Evolutionary conservation across 345 rosid genomes (phyloP), one percentile per base, ranked within the genome.

Genomic region (Moricandia arvensis): DNA sequence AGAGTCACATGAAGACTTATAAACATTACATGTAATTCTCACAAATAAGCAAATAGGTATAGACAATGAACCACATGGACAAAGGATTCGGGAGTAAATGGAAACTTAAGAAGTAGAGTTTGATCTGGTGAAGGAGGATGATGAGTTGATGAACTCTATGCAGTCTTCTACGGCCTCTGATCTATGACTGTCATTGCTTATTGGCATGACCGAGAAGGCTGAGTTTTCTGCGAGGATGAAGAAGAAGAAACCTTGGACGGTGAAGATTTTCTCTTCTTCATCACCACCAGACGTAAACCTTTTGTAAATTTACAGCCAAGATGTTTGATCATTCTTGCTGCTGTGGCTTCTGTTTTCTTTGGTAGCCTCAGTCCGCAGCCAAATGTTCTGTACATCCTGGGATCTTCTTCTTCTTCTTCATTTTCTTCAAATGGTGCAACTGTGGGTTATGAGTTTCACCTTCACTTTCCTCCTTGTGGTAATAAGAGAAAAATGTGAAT

Each of bases 101-200:
- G 65, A 59, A 49, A 72, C 49, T 78, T 35, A 78, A 60, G 59
- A 59, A 29, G 78, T 76, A 62, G 94, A 84, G 43, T 80, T 84
- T 34, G 91, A 89, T 81, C 90, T 79, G 9, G 91, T 81, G 62
- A 86, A 69, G 47, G 89, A 85, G 31, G 91, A 82, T 8, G 96
- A 86, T 3, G 91, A 80, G 80, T 91, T 87, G 72, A 93, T 89
- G 85, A 91, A 93, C 81, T 89, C 73, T 33, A 93, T 91, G 75
- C 98, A 93, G 66, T 89, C 97, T 71, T 91, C 87, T 18, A 93
- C 86, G 33, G 93, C 91, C 78, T 90, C 89, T 68, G 74, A 81
- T 79, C 89, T 84, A 51, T 85, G 87, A 45, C 83, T 73, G 69
- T 93, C 98, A 45, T 47, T 64, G 27, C 16, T 73, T 59, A 82